Base-by-base conservation (phyloP, 805 yeast genomes). In the Wickerhamomyces kurtzmanii region DNA sequence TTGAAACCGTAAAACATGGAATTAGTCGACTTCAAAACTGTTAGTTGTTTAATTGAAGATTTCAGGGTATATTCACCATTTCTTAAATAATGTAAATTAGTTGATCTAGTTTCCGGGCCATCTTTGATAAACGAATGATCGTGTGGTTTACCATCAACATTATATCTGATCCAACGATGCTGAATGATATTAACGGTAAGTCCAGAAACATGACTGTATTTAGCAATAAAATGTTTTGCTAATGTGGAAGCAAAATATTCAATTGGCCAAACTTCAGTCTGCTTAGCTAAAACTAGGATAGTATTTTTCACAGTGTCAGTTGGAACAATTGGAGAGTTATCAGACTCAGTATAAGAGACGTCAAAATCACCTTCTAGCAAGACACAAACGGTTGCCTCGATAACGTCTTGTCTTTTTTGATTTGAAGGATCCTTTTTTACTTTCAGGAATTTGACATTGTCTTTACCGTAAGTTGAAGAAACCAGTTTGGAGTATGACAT, bases 241-340 rank as follows among this genome's bases (percentile, higher is more conserved):
- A 87, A 60, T 38, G 73, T 83, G 20, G 87, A 85, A 18, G 91
- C 96, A 55, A 84, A 87, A 32, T 79, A 66, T 65, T 87, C 96
- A 39, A 82, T 77, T 34, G 96, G 95, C 81, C 87, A 82, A 27
- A 81, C 89, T 38, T 85, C 83, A 27, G 72, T 67, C 47, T 69
- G 75, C 57, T 80, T 82, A 39, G 95, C 96, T 40, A 82, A 77
- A 19, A 87, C 67, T 49, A 81, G 65, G 38, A 83, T 73, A 28
- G 95, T 86, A 65, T 86, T 86, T 57, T 86, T 86, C 31, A 85
- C 86, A 1, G 95, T 84, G 55, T 86, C 95, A 7, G 96, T 87
- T 33, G 96, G 96, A 27, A 87, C 93, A 46, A 87, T 75, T n/a
- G 81, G 71, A 3, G 81, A 50, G 61, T 87, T 87, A 58, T 87